These are phyloP conservation scores for Sequoia sempervirens DNA, from an alignment of 75 land plant species.

Conservation along the genomic window DNA sequence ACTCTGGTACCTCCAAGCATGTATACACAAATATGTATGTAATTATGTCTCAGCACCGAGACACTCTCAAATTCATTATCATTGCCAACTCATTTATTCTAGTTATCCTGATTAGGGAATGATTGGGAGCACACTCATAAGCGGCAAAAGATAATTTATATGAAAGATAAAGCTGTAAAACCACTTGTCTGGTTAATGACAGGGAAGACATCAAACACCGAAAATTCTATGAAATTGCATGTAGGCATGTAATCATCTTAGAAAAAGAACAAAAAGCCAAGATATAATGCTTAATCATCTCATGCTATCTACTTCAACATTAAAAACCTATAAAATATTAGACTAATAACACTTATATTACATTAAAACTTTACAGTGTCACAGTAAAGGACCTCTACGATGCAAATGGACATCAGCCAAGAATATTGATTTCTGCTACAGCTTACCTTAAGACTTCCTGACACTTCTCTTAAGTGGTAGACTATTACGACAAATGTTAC, in stretches of 20 bases:
- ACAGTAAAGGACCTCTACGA: not conserved
- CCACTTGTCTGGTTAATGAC: not conserved
- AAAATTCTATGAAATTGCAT: not conserved
- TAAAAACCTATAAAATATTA: not conserved
- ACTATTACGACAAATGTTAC: not conserved
- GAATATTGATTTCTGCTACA: not conserved
- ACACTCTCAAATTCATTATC: not conserved
- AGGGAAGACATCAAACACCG: not conserved
- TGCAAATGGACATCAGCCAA: not conserved
- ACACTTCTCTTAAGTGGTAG: not conserved
- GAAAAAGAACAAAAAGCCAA: not conserved
- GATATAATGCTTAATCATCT: not conserved
- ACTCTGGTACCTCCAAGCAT: not conserved
- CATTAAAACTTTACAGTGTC: not conserved
- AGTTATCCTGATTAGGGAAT: not conserved
- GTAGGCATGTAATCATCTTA: not conserved
- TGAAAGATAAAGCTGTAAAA: not conserved
- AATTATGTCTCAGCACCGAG: not conserved
- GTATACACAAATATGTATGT: not conserved
- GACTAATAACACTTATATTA: not conserved
- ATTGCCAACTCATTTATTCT: not conserved
- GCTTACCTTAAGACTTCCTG: not conserved
- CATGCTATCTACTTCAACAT: not conserved
- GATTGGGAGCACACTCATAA: not conserved
- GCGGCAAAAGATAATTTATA: not conserved